Evolutionary conservation across 805 yeast genomes (phyloP), one percentile per base, ranked within the genome.

Genomic region (Sungouiozyma ichnusensis): DNA sequence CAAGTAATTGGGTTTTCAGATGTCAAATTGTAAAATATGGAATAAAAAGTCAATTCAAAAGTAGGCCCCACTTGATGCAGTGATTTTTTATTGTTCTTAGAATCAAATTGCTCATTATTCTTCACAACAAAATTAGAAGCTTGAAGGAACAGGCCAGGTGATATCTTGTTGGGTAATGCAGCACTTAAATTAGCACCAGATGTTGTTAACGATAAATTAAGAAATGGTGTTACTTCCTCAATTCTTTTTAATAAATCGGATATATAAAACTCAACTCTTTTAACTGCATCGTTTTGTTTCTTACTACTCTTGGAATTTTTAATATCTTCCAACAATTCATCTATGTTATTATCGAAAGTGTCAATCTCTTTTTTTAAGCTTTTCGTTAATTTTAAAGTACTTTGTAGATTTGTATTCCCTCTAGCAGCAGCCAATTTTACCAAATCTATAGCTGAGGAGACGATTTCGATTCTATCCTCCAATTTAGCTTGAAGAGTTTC

Each of bases 161-260:
- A 80, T 3, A 79, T 69, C 17, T 67, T 63, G 20, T 68, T 67
- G 6, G 77, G 71, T 42, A 77, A 55, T 1, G 72, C 59, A 0
- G 74, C 69, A 33, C 68, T 67, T 39, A 80, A 54, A 44, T 71
- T 77, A 3, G 81, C 79, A 0, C 88, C 88, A 8, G 82, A 75
- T 1, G 88, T 79, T 1, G 79, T 71, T 36, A 83, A 57, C 0
- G 88, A 74, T 5, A 83, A 62, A 44, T 76, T 77, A 14, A 84
- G 68, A 24, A 81, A 65, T 1, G 92, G 92, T 20, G 83, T 74
- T 0, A 81, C 70, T 42, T 77, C 81, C 46, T 82, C 84, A 17
- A 83, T 78, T 38, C 77, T 66, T 1, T 50, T 51, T 18, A 79
- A 49, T 19, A 82, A 57, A 14, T 57, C 63, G 11, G 64, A 53